These are phyloP conservation scores for Triticum monococcum DNA, from an alignment of 176 grass and related monocot species.

Conservation along the genomic window DNA sequence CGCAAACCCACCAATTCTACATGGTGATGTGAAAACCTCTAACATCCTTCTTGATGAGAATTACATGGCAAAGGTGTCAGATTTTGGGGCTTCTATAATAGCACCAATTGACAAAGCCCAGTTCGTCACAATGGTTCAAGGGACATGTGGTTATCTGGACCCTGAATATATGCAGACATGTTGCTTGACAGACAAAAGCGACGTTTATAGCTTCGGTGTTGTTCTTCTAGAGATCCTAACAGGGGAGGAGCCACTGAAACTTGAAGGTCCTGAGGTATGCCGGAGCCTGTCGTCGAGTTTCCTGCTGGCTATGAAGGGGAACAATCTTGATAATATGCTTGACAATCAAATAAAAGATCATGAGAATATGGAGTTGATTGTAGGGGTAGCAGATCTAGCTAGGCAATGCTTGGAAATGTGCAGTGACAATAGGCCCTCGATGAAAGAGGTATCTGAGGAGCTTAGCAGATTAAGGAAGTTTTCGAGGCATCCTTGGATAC, in stretches of 20 bases:
- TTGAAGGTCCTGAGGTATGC: constrained; percentile 5
- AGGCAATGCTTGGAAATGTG: constrained; percentile 20
- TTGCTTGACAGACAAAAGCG: constrained; percentile 4
- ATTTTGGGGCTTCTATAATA: constrained; percentile 21
- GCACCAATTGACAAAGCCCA: constrained; percentile 9
- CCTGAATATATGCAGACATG: constrained; percentile 24
- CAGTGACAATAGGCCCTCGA: neutral
- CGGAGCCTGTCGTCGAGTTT: constrained; percentile 6
- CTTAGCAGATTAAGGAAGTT: constrained; percentile 17
- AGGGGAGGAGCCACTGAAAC: neutral
- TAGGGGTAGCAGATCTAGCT: neutral
- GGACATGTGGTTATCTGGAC: constrained; percentile 14
- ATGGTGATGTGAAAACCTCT: constrained; percentile 24
- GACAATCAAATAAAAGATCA: neutral
- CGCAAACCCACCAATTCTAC: constrained; percentile 23
- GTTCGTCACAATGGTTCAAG: constrained; percentile 20
- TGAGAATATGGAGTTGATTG: neutral
- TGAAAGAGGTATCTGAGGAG: constrained; percentile 23
- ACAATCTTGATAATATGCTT: neutral
- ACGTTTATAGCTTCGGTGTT: constrained; percentile 21
- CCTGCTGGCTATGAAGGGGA: constrained; percentile 14
- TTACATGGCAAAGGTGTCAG: constrained; percentile 19
- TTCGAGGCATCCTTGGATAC: neutral
- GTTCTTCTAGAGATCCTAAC: neutral
- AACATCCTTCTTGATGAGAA: constrained; percentile 31